phyloP scores from a whole-genome alignment of 2,329 filamentous ascomycete genomes.

The Aureobasidium subglaciale region DNA sequence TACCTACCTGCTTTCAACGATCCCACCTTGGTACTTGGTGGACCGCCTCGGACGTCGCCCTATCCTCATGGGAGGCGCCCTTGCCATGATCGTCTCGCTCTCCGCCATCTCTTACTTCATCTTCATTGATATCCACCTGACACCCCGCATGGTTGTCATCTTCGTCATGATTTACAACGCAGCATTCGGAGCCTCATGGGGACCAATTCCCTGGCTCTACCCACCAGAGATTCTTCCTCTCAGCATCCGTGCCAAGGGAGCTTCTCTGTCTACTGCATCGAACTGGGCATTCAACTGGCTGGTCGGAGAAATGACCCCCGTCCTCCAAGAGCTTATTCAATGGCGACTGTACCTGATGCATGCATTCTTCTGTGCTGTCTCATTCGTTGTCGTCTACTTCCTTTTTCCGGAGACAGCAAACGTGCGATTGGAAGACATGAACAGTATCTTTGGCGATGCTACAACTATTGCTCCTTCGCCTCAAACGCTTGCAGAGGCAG shows the following conservation, averaged over 20 bases:
- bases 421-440: constrained; percentile 94
- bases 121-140: constrained; percentile 71
- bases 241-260: constrained; percentile 94
- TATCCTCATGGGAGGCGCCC: constrained; percentile 81
- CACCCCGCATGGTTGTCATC: constrained; percentile 77
- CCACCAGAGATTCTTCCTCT: constrained; percentile 97
- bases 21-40: constrained; percentile 95
- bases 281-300: constrained; percentile 99
- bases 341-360: constrained; percentile 94
- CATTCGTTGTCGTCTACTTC: constrained; percentile 96
- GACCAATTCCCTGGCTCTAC: constrained; percentile 95
- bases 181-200: constrained; percentile 95
- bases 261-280: constrained; percentile 87
- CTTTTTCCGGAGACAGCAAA: constrained; percentile 96
- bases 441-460: constrained; percentile 85
- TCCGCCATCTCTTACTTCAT: constrained; percentile 93
- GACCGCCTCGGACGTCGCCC: constrained; percentile 84
- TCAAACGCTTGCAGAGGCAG: constrained; percentile 66
- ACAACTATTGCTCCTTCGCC: constrained; percentile 78
- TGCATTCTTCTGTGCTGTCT: constrained; percentile 91
- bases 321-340: constrained; percentile 82
- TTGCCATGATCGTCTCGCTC: constrained; percentile 82
- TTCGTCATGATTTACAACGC: constrained; percentile 99
- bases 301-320: constrained; percentile 88
- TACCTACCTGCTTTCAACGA: constrained; percentile 83